These are phyloP conservation scores for Puccinia triticina DNA, from an alignment of 1,284 basidiomycete species.

Conservation along the genomic window DNA sequence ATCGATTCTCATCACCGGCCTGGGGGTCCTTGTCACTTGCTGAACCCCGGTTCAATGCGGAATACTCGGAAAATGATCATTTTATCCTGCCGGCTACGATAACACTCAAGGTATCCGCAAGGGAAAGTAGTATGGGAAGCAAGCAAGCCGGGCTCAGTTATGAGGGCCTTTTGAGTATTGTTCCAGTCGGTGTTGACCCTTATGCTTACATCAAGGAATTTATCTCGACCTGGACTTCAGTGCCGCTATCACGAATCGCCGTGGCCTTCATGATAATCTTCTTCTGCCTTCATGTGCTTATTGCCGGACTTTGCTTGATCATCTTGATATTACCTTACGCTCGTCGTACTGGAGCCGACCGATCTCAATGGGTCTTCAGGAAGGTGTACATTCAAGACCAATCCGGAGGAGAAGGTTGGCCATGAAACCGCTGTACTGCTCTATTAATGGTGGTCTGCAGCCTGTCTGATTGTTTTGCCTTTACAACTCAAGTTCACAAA, in stretches of 20 bases:
- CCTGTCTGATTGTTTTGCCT: constrained; percentile 3
- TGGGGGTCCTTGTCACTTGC: too few species aligned
- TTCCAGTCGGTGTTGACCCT: constrained; percentile 19
- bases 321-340: constrained; percentile 13
- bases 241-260: background rate
- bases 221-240: constrained; percentile 9
- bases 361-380: constrained; percentile 11
- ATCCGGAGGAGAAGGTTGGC: background rate
- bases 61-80: background rate
- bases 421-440: background rate
- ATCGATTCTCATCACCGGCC: too few species aligned
- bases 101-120: constrained; percentile 4
- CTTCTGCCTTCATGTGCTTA: constrained; percentile 1
- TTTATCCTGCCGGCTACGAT: background rate
- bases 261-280: background rate
- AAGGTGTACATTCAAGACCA: background rate
- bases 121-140: constrained; percentile 2
- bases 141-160: background rate
- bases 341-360: background rate
- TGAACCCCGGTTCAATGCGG: too few species aligned
- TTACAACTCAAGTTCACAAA: constrained; percentile 2
- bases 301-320: constrained; percentile 18
- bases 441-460: background rate
- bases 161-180: constrained; percentile 6
- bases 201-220: constrained; percentile 8